phyloP scores from a whole-genome alignment of 2,329 filamentous ascomycete genomes.

The Myriangium duriaei region DNA sequence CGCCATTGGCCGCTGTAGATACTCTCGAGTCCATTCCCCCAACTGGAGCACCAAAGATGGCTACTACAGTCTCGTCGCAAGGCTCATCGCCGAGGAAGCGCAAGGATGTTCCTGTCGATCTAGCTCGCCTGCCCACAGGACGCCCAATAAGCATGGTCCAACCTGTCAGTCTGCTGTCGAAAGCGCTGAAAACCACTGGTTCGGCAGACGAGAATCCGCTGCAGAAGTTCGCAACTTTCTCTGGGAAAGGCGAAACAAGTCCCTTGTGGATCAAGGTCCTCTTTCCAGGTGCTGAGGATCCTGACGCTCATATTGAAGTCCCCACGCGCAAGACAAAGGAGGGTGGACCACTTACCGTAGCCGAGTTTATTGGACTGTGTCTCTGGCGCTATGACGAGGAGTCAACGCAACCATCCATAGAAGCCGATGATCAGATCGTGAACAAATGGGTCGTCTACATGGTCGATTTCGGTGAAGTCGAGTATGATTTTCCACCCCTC shows the following conservation, averaged over 20 bases:
- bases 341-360: constrained; percentile 57
- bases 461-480: constrained; percentile 73
- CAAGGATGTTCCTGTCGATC: constrained; percentile 42
- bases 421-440: constrained; percentile 56
- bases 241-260: constrained; percentile 65
- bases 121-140: constrained; percentile 58
- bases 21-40: constrained; percentile 23
- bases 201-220: constrained; percentile 58
- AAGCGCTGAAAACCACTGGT: constrained; percentile 60
- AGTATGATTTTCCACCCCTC: constrained; percentile 72
- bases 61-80: constrained; percentile 28
- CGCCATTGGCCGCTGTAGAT: constrained; percentile 19
- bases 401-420: constrained; percentile 54
- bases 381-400: constrained; percentile 70
- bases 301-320: constrained; percentile 56
- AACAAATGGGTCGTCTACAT: constrained; percentile 75
- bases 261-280: constrained; percentile 69
- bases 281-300: constrained; percentile 54
- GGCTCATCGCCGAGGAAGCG: constrained; percentile 50
- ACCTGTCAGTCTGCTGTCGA: constrained; percentile 58
- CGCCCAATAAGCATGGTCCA: constrained; percentile 59
- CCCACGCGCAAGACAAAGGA: constrained; percentile 59
- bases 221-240: constrained; percentile 62
- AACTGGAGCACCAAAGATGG: constrained; percentile 35
- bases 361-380: constrained; percentile 69